Evolutionary conservation across 2,329 filamentous ascomycete genomes (phyloP).

Genomic region (Trichophaea hybrida): DNA sequence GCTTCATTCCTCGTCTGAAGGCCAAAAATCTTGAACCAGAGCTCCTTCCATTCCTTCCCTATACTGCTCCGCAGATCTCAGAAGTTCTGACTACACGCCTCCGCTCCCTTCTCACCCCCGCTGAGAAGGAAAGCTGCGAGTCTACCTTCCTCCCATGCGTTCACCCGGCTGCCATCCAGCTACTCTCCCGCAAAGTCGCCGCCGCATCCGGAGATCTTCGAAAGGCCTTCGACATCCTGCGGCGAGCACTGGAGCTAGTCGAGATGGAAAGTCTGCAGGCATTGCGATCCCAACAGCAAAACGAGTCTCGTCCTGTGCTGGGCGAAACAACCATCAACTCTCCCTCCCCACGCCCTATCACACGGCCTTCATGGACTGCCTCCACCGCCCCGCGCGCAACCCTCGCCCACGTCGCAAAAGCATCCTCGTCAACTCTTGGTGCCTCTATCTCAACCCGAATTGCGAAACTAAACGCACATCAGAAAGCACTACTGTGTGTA

Average conservation of each 20-base stretch:
- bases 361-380: conserved; percentile 10
- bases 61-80: conserved; percentile 75
- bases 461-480: conserved; percentile 79
- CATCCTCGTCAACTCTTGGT: conserved; percentile 78
- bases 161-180: conserved; percentile 81
- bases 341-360: conserved; percentile 26
- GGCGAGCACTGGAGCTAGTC: conserved; percentile 73
- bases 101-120: conserved; percentile 51
- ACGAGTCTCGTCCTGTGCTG: conserved; percentile 26
- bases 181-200: conserved; percentile 88
- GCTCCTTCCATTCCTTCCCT: conserved; percentile 82
- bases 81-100: conserved; percentile 74
- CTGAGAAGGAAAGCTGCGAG: conserved; percentile 31
- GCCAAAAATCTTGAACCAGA: conserved; percentile 80
- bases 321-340: conserved; percentile 16
- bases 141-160: conserved; percentile 64
- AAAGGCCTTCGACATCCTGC: conserved; percentile 89
- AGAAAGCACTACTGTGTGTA: conserved; percentile 86
- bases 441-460: conserved; percentile 77
- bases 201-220: conserved; percentile 87
- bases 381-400: conserved; percentile 69
- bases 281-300: conserved; percentile 9
- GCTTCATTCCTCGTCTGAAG: conserved; percentile 85
- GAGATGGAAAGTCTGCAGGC: conserved; percentile 56
- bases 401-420: conserved; percentile 80